Base-by-base conservation (phyloP, 1,139 yeast genomes). In the Meyerozyma smithsonii region DNA sequence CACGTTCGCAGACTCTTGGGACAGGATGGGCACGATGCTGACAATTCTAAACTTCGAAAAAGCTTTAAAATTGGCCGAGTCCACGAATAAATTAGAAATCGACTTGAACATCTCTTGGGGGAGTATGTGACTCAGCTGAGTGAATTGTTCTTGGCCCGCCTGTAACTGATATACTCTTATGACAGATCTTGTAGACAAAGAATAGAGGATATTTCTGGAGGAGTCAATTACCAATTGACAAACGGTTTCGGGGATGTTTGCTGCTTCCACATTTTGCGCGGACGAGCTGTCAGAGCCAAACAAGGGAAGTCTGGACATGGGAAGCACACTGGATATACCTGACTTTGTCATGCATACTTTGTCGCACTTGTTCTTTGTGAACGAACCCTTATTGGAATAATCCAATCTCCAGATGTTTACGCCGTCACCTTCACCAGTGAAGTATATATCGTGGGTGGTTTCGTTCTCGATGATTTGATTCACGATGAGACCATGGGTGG, bases 331-430 rank as follows among this genome's bases (percentile, higher is more conserved):
- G 1, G 84, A 72, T 37, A 84, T 66, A 0, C 85, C 79, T 10
- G 82, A 74, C 55, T 84, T 80, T 1, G 94, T 84, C 39, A 84
- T 71, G 56, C 96, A 87, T 24, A 83, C 78, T 58, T 88, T 89
- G 48, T 80, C 81, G 55, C 96, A 87, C 51, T 81, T 84, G 54
- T 86, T 84, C 46, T 83, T 80, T 55, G 88, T 88, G 85, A 96
- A 92, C 38, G 88, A 84, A 36, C 90, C 92, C 28, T 84, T 79
- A 47, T 82, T 84, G n/a, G 90, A 77, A 56, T 94, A 94, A 44
- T 79, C 82, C 42, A 92, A 69, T 55, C 88, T 89, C 96, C 97
- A 92, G 37, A 94, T 72, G 51, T 90, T 81, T 35, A 76, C 66
- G 3, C 92, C 95, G 50, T 86, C 89, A 15, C 83, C 72, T 46